Conservation (phyloP, 257 asterid species). For the Galeopsis tetrahit region DNA sequence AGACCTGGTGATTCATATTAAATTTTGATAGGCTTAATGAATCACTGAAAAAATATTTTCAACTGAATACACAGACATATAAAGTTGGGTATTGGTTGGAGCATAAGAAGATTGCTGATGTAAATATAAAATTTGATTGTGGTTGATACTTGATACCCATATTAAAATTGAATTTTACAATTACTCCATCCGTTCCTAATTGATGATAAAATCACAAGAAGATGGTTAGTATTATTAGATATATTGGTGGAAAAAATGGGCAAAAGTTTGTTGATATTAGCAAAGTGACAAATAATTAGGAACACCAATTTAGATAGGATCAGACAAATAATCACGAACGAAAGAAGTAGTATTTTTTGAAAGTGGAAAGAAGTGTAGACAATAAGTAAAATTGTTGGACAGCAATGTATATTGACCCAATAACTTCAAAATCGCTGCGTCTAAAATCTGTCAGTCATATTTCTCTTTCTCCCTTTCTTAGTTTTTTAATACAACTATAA, state of each 20-base stretch:
- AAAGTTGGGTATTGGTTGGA: no score
- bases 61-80: slow-evolving; percentile 3
- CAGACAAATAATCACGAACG: no score
- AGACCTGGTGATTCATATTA: slow-evolving; percentile 4
- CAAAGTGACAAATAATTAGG: no score
- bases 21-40: slow-evolving; percentile 1
- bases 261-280: no score
- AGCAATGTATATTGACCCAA: not conserved
- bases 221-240: no score
- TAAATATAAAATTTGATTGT: not conserved
- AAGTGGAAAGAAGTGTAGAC: slow-evolving; percentile 11
- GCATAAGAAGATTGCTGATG: not conserved
- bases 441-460: not conserved
- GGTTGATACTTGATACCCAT: slow-evolving; percentile 15
- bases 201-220: no score
- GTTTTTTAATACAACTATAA: not conserved
- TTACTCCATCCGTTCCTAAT: no score
- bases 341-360: no score
- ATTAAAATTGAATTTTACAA: not conserved
- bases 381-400: not conserved
- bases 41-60: not conserved
- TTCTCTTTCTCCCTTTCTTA: not conserved
- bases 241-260: no score
- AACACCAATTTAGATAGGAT: no score
- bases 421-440: no score